A percentile compares a stretch with the other conserved stretches of the same genome.
These are phyloP conservation scores for Ceratobasidium sp. DNA, from an alignment of 1,284 basidiomycete genomes.

Conservation along the genomic window DNA sequence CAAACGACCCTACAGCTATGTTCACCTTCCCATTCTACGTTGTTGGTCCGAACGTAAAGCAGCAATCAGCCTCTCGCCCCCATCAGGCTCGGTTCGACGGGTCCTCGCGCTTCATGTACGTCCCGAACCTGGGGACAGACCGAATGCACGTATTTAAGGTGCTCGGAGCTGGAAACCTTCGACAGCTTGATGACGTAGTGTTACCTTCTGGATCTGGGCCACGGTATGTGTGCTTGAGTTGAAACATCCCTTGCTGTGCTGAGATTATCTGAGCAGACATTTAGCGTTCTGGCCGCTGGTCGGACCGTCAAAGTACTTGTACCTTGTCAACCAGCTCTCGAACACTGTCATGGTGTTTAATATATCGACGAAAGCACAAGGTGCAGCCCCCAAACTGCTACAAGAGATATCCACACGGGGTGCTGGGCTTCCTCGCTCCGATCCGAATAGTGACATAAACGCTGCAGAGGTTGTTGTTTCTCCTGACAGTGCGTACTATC, in stretches of 20 bases:
- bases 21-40: slow-evolving; percentile 27
- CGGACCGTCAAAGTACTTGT: slow-evolving; percentile 14
- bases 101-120: slow-evolving; percentile 18
- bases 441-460: slow-evolving; percentile 8
- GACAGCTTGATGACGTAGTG: slow-evolving; percentile 28
- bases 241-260: background rate
- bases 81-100: slow-evolving; percentile 36
- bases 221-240: background rate
- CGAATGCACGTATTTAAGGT: slow-evolving; percentile 28
- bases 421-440: slow-evolving; percentile 17
- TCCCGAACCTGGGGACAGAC: slow-evolving; percentile 33
- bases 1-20: slow-evolving; percentile 5
- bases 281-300: slow-evolving; percentile 27
- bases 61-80: slow-evolving; percentile 34
- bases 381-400: slow-evolving; percentile 17
- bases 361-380: slow-evolving; percentile 9
- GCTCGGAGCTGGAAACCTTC: background rate
- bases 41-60: slow-evolving; percentile 26
- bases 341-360: slow-evolving; percentile 32
- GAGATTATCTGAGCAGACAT: slow-evolving; percentile 1
- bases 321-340: slow-evolving; percentile 31
- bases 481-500: slow-evolving; percentile 1
- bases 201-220: slow-evolving; percentile 24
- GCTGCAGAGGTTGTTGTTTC: slow-evolving; percentile 31
- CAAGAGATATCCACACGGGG: slow-evolving; percentile 18